Percentiles rank a stretch among this genome's conserved stretches.
Conservation (phyloP, 441 rosid species). For the Syzygium malaccense region DNA sequence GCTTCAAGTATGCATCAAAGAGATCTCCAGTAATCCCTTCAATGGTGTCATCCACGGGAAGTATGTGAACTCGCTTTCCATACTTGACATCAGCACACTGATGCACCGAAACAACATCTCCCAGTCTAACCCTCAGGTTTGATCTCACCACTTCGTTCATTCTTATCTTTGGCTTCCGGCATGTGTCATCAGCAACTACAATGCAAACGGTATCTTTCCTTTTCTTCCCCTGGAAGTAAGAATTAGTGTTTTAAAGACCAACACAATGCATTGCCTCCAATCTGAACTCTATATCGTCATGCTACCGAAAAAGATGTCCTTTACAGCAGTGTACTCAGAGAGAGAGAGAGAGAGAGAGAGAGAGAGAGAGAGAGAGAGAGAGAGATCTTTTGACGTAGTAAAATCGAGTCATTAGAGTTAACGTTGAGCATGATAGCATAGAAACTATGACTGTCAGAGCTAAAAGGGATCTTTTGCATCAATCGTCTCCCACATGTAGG, state of each 20-base stretch:
- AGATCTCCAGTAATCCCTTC: constrained; percentile 44
- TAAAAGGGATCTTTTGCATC: not conserved
- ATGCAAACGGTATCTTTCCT: constrained; percentile 44
- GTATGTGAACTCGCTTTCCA: constrained; percentile 43
- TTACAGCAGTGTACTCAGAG: not conserved
- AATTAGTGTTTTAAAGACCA: not conserved
- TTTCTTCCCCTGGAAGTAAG: constrained; percentile 33
- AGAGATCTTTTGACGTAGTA: not conserved
- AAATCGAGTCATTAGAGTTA: not conserved
- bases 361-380: too few relatives aligned
- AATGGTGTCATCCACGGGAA: constrained; percentile 42
- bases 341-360: too few relatives aligned
- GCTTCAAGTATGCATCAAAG: constrained; percentile 44
- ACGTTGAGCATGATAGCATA: not conserved
- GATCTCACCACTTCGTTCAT: constrained; percentile 44
- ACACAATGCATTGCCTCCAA: not conserved
- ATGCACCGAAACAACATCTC: constrained; percentile 47
- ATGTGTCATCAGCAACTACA: constrained; percentile 44
- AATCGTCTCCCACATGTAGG: not conserved
- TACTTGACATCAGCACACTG: constrained; percentile 48
- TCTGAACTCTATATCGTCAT: not conserved
- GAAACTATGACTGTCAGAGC: not conserved
- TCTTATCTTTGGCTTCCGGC: constrained; percentile 34
- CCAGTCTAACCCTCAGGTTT: constrained; percentile 41
- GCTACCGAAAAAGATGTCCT: not conserved